A percentile compares a stretch with the other conserved stretches of the same genome.
Evolutionary conservation across 805 yeast genomes (phyloP).

Genomic region (Saturnispora hagleri): DNA sequence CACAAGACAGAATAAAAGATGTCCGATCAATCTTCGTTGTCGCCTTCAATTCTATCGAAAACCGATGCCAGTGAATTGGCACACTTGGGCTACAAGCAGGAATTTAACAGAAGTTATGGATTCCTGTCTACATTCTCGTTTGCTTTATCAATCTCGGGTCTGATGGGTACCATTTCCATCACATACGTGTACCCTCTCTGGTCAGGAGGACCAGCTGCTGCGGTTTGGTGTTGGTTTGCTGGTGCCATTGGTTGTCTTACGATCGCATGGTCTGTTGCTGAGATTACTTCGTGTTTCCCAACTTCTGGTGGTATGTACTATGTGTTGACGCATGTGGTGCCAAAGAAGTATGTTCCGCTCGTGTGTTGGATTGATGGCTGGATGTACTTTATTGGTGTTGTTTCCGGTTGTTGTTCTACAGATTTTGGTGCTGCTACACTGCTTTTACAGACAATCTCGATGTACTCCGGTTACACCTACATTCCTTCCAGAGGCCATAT

Average conservation of each 20-base stretch:
- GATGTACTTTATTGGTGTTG: conserved; percentile 39
- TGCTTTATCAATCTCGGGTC: conserved; percentile 56
- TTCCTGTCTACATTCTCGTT: conserved; percentile 54
- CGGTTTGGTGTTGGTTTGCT: conserved; percentile 55
- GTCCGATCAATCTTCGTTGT: background rate
- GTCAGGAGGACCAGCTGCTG: conserved; percentile 55
- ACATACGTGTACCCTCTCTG: conserved; percentile 38
- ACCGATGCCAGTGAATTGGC: conserved; percentile 29
- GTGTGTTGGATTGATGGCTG: conserved; percentile 49
- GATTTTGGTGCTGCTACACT: conserved; percentile 45
- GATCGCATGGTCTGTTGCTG: conserved; percentile 44
- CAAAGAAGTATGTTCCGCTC: conserved; percentile 39
- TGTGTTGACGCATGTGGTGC: conserved; percentile 39
- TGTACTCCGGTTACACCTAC: conserved; percentile 30
- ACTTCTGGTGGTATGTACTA: conserved; percentile 46
- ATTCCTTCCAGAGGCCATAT: conserved; percentile 34
- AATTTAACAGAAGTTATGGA: conserved; percentile 48
- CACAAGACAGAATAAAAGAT: conserved; percentile 5
- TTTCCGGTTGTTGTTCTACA: conserved; percentile 44
- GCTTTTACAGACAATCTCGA: conserved; percentile 36
- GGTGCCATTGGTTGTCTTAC: conserved; percentile 45
- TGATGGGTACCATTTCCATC: conserved; percentile 54
- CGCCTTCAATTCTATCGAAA: background rate
- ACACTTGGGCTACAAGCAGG: conserved; percentile 52
- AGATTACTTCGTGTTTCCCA: conserved; percentile 42